These are phyloP conservation scores for Neoboletus subvelutipes DNA, from an alignment of 768 basidiomycete genomes.

Conservation along the genomic window DNA sequence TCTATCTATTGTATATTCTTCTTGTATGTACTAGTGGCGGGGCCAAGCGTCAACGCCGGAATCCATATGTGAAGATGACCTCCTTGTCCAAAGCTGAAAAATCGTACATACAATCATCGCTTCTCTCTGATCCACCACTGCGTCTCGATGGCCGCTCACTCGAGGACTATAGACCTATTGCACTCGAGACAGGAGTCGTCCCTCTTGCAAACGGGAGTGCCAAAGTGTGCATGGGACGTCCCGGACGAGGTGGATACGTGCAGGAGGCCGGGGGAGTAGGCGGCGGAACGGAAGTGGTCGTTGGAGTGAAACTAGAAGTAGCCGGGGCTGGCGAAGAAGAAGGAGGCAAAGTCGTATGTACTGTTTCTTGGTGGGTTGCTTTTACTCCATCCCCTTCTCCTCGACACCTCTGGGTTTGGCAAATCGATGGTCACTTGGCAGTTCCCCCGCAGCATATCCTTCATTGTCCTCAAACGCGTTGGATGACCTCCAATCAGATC, in stretches of 20 bases:
- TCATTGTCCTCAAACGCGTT: conserved; percentile 58
- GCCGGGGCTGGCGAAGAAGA: conserved; percentile 50
- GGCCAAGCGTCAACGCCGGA: too few species aligned
- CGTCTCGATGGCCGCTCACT: conserved; percentile 76
- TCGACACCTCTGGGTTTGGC: not conserved
- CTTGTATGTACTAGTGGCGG: too few species aligned
- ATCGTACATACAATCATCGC: conserved; percentile 69
- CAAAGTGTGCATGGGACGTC: conserved; percentile 64
- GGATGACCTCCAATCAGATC: conserved; percentile 76
- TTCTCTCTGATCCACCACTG: conserved; percentile 57
- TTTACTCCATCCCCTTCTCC: conserved; percentile 1
- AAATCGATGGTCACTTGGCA: conserved; percentile 38
- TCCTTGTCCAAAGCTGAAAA: conserved; percentile 74
- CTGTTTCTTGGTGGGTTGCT: conserved; percentile 72
- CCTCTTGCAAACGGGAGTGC: conserved; percentile 87
- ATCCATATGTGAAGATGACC: too few species aligned
- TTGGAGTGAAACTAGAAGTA: conserved; percentile 79
- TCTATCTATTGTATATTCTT: too few species aligned
- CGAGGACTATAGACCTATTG: conserved; percentile 63
- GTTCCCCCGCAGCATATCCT: conserved; percentile 82
- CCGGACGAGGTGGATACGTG: conserved; percentile 68
- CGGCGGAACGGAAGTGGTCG: conserved; percentile 75
- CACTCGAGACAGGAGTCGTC: conserved; percentile 74
- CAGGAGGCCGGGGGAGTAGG: conserved; percentile 75
- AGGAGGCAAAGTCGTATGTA: conserved; percentile 63